Evolutionary conservation across 2,329 filamentous ascomycete genomes (phyloP).

Genomic region (Penicillium decumbens): DNA sequence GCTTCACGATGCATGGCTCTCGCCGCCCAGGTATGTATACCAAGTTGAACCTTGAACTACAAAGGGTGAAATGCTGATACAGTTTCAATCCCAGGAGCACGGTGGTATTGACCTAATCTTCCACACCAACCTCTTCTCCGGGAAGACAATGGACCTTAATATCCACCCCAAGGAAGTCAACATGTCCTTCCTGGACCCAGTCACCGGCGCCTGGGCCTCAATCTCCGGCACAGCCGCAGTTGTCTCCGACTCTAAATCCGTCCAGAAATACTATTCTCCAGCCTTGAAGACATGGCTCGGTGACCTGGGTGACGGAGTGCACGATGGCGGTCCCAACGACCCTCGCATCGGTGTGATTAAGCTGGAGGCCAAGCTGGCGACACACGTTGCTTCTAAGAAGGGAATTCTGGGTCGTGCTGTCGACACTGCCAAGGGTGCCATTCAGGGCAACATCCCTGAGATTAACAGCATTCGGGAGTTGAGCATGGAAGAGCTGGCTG

Average conservation of each 20-base stretch:
- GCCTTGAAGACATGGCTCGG: constrained; percentile 79
- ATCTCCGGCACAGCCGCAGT: constrained; percentile 69
- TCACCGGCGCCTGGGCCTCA: constrained; percentile 79
- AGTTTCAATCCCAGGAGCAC: constrained; percentile 55
- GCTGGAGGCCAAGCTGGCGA: constrained; percentile 66
- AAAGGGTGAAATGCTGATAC: not conserved
- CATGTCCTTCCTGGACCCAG: constrained; percentile 68
- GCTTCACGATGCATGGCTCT: constrained; percentile 83
- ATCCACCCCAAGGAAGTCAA: constrained; percentile 68
- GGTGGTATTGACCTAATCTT: constrained; percentile 79
- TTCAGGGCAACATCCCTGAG: constrained; percentile 65
- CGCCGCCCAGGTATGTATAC: constrained; percentile 61
- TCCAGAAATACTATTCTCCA: constrained; percentile 71
- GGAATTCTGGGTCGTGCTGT: constrained; percentile 60
- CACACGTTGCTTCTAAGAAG: constrained; percentile 63
- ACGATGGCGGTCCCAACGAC: constrained; percentile 76
- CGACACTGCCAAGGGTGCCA: constrained; percentile 69
- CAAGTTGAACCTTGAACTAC: too few species aligned
- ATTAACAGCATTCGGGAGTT: constrained; percentile 76
- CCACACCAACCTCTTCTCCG: constrained; percentile 84
- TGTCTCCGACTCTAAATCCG: constrained; percentile 61
- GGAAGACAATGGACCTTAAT: constrained; percentile 77
- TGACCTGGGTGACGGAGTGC: constrained; percentile 74
- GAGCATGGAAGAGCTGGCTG: constrained; percentile 59
- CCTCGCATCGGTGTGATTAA: constrained; percentile 78